Conservation (phyloP, 2,329 filamentous ascomycete species). For the Colletotrichum orchidophilum region DNA sequence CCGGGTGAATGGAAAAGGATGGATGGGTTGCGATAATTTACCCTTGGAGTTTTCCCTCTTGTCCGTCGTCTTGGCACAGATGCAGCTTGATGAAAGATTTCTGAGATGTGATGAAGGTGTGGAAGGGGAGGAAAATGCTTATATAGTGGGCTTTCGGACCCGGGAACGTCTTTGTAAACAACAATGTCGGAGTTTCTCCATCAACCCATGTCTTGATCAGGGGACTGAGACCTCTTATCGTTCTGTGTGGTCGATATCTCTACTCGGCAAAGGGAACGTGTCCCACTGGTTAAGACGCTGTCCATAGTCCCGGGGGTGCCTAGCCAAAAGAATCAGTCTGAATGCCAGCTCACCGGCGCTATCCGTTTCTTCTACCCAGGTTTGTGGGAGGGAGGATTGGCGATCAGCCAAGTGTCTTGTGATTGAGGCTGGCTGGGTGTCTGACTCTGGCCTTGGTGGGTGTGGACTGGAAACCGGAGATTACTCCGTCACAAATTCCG, state of each 20-base stretch:
- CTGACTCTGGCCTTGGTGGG: accelerated
- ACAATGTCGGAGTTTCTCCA: no score
- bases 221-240: neutral
- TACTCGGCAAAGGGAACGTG: neutral
- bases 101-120: neutral
- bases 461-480: neutral
- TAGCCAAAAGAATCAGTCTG: neutral
- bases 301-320: neutral
- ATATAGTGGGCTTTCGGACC: neutral
- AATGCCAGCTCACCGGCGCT: neutral
- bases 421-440: neutral
- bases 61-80: neutral
- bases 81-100: neutral
- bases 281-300: neutral
- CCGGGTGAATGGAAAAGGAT: neutral
- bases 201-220: neutral
- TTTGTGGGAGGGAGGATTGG: neutral
- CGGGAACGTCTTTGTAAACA: no score
- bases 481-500: neutral
- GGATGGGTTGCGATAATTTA: neutral
- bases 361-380: neutral
- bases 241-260: no score
- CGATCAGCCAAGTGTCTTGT: neutral
- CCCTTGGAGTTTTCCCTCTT: neutral
- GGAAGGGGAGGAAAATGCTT: neutral